A percentile compares a stretch with the other conserved stretches of the same genome.
These are phyloP conservation scores for Oxytropis ochrocephala DNA, from an alignment of 306 rosid species.

Conservation along the genomic window DNA sequence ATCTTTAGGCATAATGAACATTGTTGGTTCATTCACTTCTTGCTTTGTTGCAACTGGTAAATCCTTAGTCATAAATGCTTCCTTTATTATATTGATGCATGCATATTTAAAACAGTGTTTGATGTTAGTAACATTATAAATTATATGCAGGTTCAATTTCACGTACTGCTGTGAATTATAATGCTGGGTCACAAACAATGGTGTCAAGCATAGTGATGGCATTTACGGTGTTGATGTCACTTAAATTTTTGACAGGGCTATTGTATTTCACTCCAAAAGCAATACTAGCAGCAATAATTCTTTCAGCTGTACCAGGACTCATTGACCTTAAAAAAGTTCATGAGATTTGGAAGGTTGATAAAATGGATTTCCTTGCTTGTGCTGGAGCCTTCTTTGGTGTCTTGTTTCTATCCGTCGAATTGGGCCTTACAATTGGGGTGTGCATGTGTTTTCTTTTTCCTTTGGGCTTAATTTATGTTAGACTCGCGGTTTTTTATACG, in stretches of 20 bases:
- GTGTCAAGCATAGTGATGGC: slow-evolving; percentile 79
- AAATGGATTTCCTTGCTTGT: slow-evolving; percentile 62
- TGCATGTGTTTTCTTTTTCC: neutral
- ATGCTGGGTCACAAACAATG: slow-evolving; percentile 56
- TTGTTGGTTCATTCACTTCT: slow-evolving; percentile 72
- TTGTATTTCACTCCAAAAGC: slow-evolving; percentile 63
- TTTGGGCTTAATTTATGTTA: too few species aligned
- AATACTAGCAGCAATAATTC: slow-evolving; percentile 62
- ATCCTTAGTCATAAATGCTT: neutral
- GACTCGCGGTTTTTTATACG: too few species aligned
- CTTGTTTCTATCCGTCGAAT: slow-evolving; percentile 54
- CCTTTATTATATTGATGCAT: too few species aligned
- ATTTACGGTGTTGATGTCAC: slow-evolving; percentile 45
- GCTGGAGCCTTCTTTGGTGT: slow-evolving; percentile 67
- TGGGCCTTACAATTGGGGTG: slow-evolving; percentile 67
- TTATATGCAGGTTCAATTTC: slow-evolving; percentile 51
- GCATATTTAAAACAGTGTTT: neutral
- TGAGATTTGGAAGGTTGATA: slow-evolving; percentile 73
- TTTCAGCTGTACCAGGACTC: slow-evolving; percentile 60
- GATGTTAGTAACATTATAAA: neutral
- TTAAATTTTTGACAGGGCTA: slow-evolving; percentile 41
- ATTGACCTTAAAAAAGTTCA: slow-evolving; percentile 41
- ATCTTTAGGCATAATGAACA: slow-evolving; percentile 68
- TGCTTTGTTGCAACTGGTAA: slow-evolving; percentile 79
- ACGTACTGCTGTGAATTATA: slow-evolving; percentile 58